Base-by-base conservation (phyloP, 768 basidiomycete genomes). In the Leccinum arenicola region DNA sequence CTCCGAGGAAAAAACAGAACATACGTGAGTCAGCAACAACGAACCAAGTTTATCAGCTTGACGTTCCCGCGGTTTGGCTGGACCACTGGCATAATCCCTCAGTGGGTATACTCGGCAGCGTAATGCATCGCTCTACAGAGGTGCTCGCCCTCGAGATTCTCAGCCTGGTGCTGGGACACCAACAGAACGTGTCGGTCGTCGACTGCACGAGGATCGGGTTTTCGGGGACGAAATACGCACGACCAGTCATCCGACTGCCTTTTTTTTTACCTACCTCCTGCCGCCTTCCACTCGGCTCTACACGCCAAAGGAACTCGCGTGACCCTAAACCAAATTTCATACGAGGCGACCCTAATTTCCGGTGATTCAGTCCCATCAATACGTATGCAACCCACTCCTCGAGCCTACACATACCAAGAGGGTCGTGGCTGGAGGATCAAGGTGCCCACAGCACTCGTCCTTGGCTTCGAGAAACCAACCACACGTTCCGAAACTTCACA, bases 381-480 rank as follows among this genome's bases (percentile, higher is more conserved):
- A 52, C 57, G 5, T 52, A 50, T 48, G 55, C 29, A 58, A 55
- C 47, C 29, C 53, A 49, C 48, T 33, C 55, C 54, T 58, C 64
- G 57, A 60, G 55, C 50, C 49, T 36, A 58, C 54, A 64, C 57
- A 51, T 55, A 66, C 67, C 62, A 66, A 63, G 55, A 62, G 56
- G 52, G 68, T 62, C 40, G 63, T 61, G 43, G 58, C 2, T 52
- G 63, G 61, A 63, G 70, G 66, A 68, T 68, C 68, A 58, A 35
- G 63, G 57, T 14, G 35, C 61, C n/a, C n/a, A 43, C 50, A 52
- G 55, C 58, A 45, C 54, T 38, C 9, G 63, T 47, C 53, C 58
- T 49, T 59, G 52, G 38, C 57, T 64, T 66, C 59, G 57, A 60
- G 57, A 70, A 66, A 43, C 54, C 40, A 27, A 35, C 59, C 36